Conservation (phyloP, 805 yeast species). For the Metschnikowia reukaufii region DNA sequence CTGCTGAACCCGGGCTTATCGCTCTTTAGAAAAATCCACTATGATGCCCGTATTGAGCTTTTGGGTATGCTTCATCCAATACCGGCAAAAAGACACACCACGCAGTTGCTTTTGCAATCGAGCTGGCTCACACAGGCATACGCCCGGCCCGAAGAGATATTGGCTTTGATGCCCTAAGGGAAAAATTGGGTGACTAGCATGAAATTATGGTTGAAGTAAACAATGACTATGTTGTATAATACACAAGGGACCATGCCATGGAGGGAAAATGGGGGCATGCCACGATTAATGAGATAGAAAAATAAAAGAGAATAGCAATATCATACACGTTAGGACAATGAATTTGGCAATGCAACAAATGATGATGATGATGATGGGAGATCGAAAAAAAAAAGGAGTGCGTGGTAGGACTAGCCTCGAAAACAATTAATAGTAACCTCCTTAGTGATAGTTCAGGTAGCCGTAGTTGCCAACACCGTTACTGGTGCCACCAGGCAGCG, state of each 20-base stretch:
- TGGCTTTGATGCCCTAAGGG: constrained; percentile 15
- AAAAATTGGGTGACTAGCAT: not conserved
- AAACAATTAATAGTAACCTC: too few relatives aligned
- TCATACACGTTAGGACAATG: constrained; percentile 6
- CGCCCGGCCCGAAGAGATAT: constrained; percentile 38
- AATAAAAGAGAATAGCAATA: not conserved
- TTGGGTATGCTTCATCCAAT: constrained; percentile 37
- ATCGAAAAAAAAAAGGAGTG: not conserved
- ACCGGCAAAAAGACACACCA: constrained; percentile 24
- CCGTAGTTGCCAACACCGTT: constrained; percentile 37
- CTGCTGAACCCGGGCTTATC: constrained; percentile 33
- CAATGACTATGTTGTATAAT: constrained; percentile 12
- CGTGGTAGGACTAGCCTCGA: not conserved
- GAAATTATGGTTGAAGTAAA: constrained; percentile 11
- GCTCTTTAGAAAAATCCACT: constrained; percentile 37
- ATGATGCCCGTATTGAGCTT: constrained; percentile 35
- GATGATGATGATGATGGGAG: constrained; percentile 1
- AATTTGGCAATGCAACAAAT: constrained; percentile 9
- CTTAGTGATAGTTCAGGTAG: constrained; percentile 32
- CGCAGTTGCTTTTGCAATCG: constrained; percentile 26
- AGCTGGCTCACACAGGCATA: constrained; percentile 42
- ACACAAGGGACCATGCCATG: constrained; percentile 5
- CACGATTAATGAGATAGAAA: not conserved
- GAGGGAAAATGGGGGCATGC: not conserved
- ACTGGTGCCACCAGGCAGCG: constrained; percentile 14